Evolutionary conservation across 176 grass and related monocot genomes (phyloP).

Genomic region (Oryza coarctata): DNA sequence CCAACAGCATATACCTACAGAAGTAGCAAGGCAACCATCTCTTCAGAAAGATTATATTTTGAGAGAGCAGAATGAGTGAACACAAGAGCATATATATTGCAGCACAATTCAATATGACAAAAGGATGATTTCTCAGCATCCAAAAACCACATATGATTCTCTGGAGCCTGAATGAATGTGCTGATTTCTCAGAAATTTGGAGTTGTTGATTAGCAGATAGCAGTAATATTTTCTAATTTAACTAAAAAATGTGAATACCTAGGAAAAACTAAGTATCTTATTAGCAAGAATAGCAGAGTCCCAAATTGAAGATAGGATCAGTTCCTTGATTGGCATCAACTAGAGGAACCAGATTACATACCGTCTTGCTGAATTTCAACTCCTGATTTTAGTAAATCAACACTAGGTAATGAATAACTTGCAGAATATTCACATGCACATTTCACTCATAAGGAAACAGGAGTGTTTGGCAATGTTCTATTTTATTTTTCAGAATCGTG

Average conservation of each 20-base stretch:
- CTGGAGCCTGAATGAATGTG: not conserved
- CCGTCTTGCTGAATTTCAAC: not conserved
- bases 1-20: conserved; percentile 77
- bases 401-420: not conserved
- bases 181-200: not conserved
- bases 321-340: too few species aligned
- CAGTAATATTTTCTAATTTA: not conserved
- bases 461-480: not conserved
- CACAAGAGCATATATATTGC: not conserved
- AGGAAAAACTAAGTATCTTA: not conserved
- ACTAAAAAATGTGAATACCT: not conserved
- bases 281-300: not conserved
- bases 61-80: not conserved
- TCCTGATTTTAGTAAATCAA: not conserved
- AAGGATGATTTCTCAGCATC: not conserved
- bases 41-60: not conserved
- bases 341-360: not conserved
- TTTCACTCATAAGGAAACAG: not conserved
- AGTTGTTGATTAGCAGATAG: not conserved
- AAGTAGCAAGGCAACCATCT: not conserved
- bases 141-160: not conserved
- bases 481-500: not conserved
- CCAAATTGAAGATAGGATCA: not conserved
- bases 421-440: not conserved
- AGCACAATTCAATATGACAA: not conserved